Percentiles rank a stretch among this genome's conserved stretches.
phyloP scores from a whole-genome alignment of 2,329 filamentous ascomycete species.

The Torrubiella hemipterigena region DNA sequence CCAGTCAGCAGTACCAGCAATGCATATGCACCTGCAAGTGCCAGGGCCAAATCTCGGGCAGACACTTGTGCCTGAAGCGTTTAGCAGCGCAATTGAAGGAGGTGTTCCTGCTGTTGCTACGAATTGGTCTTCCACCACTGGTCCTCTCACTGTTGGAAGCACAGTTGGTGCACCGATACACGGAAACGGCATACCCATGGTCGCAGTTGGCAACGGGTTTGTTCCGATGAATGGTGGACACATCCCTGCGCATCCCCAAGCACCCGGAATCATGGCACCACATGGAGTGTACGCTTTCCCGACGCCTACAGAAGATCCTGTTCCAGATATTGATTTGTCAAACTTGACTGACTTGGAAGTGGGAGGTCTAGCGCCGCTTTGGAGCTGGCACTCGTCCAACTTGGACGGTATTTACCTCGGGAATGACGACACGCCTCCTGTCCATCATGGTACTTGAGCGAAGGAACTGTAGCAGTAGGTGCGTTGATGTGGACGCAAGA shows the following conservation, averaged over 20 bases:
- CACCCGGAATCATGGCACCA: constrained; percentile 4
- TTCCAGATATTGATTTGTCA: constrained; percentile 9
- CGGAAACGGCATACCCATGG: no score
- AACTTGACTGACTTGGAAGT: constrained; percentile 12
- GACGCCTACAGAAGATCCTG: constrained; percentile 2
- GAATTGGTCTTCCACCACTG: not conserved
- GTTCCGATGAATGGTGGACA: no score
- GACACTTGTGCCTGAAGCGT: not conserved
- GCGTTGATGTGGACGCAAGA: no score
- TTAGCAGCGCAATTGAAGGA: not conserved
- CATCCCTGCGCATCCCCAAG: not conserved
- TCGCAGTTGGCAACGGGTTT: no score
- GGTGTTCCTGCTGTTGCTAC: not conserved
- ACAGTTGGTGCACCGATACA: not conserved
- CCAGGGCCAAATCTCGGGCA: no score
- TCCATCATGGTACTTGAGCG: no score
- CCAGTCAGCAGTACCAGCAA: no score
- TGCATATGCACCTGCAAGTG: not conserved
- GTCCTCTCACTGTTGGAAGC: not conserved
- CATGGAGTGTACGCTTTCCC: constrained; percentile 2
- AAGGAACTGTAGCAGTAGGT: no score
- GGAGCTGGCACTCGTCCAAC: constrained; percentile 13
- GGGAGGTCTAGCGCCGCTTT: constrained; percentile 12
- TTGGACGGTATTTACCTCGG: constrained; percentile 6
- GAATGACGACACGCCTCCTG: not conserved